Base-by-base conservation (phyloP, 106 monocot species). In the Platanthera guangdongensis region DNA sequence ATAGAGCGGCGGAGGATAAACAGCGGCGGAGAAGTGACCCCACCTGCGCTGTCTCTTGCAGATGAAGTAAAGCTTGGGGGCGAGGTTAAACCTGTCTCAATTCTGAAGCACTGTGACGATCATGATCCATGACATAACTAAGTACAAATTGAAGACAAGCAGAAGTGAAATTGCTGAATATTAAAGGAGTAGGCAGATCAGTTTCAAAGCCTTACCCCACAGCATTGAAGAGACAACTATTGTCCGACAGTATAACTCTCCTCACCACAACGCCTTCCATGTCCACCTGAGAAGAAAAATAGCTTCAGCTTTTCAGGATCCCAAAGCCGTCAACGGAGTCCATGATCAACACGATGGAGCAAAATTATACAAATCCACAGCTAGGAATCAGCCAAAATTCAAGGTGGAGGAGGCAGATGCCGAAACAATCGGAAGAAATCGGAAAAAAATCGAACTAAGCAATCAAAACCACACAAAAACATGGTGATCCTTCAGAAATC, bases 211-310 rank as follows among this genome's bases (percentile, higher is more conserved):
- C 74, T 74, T 75, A 99, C 94, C 99, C 94, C 67, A 94, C 86
- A 53, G 94, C 94, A 87, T 99, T 99, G 80, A 99, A 94, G 52
- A 99, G 99, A 70, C 94, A 99, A 69, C 99, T 99, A 82, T 99
- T 99, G 57, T 99, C 99, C 3, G 99, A 92, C n/a, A 94, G 99
- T 19, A 99, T 94, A 9, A 94, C 99, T 85, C 94, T 85, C 78
- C 99, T 90, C 22, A 90, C 90, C 51, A 94, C 82, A 16, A 85
- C 52, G 13, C 92, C 92, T 53, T 94, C 99, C 99, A 99, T 99
- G 0, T 48, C 50, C 50, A 67, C 82, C 75, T 75, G 47, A 50
- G 21, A 50, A 51, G 51, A 70, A 70, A 9, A 25, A 32, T 30
- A 30, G 18, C 21, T 21, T 6, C 1, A 5, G 19, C 59, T 59